Percentiles rank a stretch among this genome's conserved stretches.
phyloP scores from a whole-genome alignment of 768 basidiomycete genomes.

The Auricularia auricula-judae region DNA sequence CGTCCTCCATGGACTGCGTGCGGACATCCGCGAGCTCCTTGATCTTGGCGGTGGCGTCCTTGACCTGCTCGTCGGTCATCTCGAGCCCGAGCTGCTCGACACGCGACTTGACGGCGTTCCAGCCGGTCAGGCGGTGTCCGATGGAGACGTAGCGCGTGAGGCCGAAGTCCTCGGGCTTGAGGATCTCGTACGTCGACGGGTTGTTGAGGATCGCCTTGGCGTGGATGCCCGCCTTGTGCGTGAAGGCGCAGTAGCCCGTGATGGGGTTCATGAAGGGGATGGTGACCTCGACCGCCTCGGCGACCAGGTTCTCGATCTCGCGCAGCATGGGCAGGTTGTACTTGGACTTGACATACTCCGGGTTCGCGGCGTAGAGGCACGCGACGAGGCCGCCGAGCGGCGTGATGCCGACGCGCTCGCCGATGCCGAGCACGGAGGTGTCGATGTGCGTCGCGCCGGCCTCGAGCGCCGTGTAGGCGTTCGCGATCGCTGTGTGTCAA shows the following conservation, averaged over 20 bases:
- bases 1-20: conserved; percentile 98
- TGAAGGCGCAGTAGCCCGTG: conserved; percentile 98
- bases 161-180: conserved; percentile 98
- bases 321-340: conserved; percentile 96
- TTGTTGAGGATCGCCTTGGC: conserved; percentile 99
- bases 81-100: conserved; percentile 91
- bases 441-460: conserved; percentile 99
- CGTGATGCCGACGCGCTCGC: conserved; percentile 98
- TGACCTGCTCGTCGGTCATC: conserved; percentile 90
- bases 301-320: conserved; percentile 97
- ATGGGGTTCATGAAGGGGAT: conserved; percentile 96
- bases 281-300: conserved; percentile 96
- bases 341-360: conserved; percentile 99
- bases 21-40: conserved; percentile 98
- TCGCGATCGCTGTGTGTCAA: conserved; percentile 68
- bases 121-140: conserved; percentile 94
- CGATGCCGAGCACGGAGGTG: conserved; percentile 96
- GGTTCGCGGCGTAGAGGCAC: conserved; percentile 92
- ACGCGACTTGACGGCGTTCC: conserved; percentile 99
- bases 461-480: conserved; percentile 95
- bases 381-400: conserved; percentile 95
- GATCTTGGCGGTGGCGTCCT: conserved; percentile 98
- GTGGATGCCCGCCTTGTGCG: conserved; percentile 99
- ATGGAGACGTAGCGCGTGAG: conserved; percentile 96
- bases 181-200: conserved; percentile 97